Evolutionary conservation across 371 early-diverging fungal genomes (phyloP), one percentile per base, ranked within the genome.

Genomic region (Haplosporangium sp.): DNA sequence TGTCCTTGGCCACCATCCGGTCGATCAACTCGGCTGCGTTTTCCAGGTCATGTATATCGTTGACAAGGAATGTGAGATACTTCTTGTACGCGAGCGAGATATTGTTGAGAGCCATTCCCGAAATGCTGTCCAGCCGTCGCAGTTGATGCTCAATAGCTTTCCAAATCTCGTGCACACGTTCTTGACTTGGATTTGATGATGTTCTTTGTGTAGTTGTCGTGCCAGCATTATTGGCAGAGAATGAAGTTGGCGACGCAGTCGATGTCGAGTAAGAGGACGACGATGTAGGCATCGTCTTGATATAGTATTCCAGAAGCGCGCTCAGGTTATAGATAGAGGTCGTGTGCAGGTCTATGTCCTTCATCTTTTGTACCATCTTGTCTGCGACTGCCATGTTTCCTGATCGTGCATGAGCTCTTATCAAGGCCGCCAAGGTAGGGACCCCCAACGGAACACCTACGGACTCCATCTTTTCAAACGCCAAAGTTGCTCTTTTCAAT

Each of bases 391-490:
- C 65, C 65, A 79, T 21, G 20, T 67, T 79, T 10, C 66, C 66
- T 8, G 80, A 46, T 16, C 80, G 56, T 5, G 73, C 21, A 55
- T 79, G 80, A 6, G 80, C 80, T 29, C 80, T 65, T 7, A 55
- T 79, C 73, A 79, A 40, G 38, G 73, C 73, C 1, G 80, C 73
- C 51, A 79, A 48, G n/a, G 55, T 59, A 14, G 69, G 56, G 13
- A 61, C 53, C 7, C 69, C 69, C 36, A 57, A 51, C 2, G 69
- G 62, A 1, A 69, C 45, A 7, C 64, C 52, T 6, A 64, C 61
- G 0, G 73, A 53, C 53, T 79, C 80, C 73, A 72, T 72, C 45
- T 61, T 59, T 41, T 79, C 80, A 60, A 79, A 79, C 12, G 73
- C 69, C 57, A 73, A 50, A 10, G 80, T 79, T 3, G 80, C 80